Evolutionary conservation across 495 filamentous ascomycete genomes (phyloP), one percentile per base, ranked within the genome.

Genomic region (Aspergillus taichungensis): DNA sequence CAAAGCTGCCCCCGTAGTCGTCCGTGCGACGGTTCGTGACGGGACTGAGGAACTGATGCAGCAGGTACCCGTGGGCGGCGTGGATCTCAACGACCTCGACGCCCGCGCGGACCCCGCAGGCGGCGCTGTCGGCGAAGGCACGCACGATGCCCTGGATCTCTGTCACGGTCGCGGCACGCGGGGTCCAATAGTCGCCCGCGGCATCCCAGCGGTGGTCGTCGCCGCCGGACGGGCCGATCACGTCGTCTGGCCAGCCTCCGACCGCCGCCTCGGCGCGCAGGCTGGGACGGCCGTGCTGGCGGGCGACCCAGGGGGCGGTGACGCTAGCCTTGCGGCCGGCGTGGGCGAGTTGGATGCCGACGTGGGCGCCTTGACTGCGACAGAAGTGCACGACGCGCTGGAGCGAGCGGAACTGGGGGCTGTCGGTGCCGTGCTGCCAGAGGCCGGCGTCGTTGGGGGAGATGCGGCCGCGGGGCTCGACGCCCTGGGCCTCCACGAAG

Each of bases 251-350:
- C 87, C 87, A 94, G 6, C 80, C 80, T 29, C 73, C 72, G 11
- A 75, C 76, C n/a, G 72, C 63, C 41, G 71, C 63, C 7, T 69
- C 64, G 0, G 75, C 67, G 8, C 71, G 70, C 8, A 78, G 56
- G 28, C 66, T 64, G 38, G 50, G 54, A 24, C 49, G 49, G 0
- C 60, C 61, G 5, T 42, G 44, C 28, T 58, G 42, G 0, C 42
- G 49, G 5, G 57, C 63, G 11, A 82, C 37, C 82, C 81, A 88
- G 0, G 83, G 83, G 0, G 80, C 69, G 2, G 79, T 55, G 0
- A 72, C 78, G 51, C 76, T 80, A 2, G 77, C 83, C 61, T 90
- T 90, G 35, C 85, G 73, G 10, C 85, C 85, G 13, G 84, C 83
- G 54, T 90, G 85, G 3, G 67, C 79, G 8, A 90, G 72, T 62